Evolutionary conservation across 768 basidiomycete genomes (phyloP).

Genomic region (Kwoniella dendrophila): DNA sequence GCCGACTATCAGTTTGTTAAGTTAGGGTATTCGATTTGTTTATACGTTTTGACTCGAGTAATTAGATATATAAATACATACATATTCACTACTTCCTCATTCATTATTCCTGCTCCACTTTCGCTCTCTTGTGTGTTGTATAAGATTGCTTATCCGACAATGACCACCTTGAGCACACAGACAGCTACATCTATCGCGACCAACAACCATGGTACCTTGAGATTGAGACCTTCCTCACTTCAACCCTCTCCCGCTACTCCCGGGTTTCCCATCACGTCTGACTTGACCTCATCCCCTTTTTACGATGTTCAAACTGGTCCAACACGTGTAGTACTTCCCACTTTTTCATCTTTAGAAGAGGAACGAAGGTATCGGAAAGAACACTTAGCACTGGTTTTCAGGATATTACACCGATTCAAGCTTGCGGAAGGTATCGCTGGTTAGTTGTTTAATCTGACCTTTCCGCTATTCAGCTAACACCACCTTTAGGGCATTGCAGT

Average conservation of each 20-base stretch:
- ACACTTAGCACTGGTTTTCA: slow-evolving; percentile 35
- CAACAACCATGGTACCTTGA: slow-evolving; percentile 6
- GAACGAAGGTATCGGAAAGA: slow-evolving; percentile 40
- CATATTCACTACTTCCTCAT: too few relatives aligned
- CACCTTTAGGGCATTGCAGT: slow-evolving; percentile 33
- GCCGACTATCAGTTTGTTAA: too few relatives aligned
- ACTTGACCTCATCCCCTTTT: slow-evolving; percentile 29
- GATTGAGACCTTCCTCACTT: slow-evolving; percentile 5
- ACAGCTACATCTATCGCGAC: too few relatives aligned
- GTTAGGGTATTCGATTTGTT: too few relatives aligned
- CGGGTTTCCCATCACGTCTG: slow-evolving; percentile 29
- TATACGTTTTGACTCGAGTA: too few relatives aligned
- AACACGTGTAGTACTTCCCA: slow-evolving; percentile 32
- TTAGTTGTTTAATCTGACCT: slow-evolving; percentile 4
- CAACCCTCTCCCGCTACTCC: slow-evolving; percentile 18
- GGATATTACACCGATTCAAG: slow-evolving; percentile 32
- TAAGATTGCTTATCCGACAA: too few relatives aligned
- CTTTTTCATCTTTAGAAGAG: slow-evolving; percentile 26
- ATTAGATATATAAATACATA: too few relatives aligned
- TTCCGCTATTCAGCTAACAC: background rate
- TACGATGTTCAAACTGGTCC: slow-evolving; percentile 33
- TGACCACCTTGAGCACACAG: too few relatives aligned
- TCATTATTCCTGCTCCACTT: too few relatives aligned
- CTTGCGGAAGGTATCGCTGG: slow-evolving; percentile 41
- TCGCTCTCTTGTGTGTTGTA: too few relatives aligned